phyloP scores from a whole-genome alignment of 2,329 filamentous ascomycete species.

The Penicillium sp. region DNA sequence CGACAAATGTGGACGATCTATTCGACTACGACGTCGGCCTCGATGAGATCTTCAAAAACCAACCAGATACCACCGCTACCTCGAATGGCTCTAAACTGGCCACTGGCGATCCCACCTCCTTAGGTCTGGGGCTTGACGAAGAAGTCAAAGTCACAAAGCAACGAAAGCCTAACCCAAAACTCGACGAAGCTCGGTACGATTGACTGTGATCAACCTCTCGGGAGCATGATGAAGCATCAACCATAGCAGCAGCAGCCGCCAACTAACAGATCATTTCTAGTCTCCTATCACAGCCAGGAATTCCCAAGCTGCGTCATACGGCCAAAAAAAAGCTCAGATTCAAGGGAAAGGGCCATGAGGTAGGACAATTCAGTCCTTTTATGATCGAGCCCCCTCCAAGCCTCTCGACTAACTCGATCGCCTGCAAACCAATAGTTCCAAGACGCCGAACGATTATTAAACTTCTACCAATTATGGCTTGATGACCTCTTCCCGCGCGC shows the following conservation, averaged over 20 bases:
- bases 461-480: constrained; percentile 93
- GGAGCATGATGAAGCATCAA: background rate
- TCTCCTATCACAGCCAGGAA: constrained; percentile 74
- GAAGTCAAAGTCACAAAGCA: constrained; percentile 78
- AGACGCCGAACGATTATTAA: constrained; percentile 73
- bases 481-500: constrained; percentile 94
- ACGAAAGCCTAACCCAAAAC: constrained; percentile 69
- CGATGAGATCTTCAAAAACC: constrained; percentile 45
- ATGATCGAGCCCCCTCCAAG: too few relatives aligned
- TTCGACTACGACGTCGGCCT: constrained; percentile 67
- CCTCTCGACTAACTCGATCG: too few relatives aligned
- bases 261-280: constrained; percentile 40
- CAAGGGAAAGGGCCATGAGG: constrained; percentile 92
- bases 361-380: constrained; percentile 27
- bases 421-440: constrained; percentile 56
- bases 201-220: background rate
- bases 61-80: constrained; percentile 25
- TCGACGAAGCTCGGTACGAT: constrained; percentile 69
- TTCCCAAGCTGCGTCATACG: constrained; percentile 70
- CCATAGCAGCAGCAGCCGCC: too few relatives aligned
- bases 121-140: constrained; percentile 71
- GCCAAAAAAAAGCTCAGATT: constrained; percentile 66
- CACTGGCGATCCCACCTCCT: constrained; percentile 43
- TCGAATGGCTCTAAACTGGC: constrained; percentile 14
- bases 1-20: constrained; percentile 58